Conservation (phyloP, 208 protist species). For the Leishmania martiniquensis region DNA sequence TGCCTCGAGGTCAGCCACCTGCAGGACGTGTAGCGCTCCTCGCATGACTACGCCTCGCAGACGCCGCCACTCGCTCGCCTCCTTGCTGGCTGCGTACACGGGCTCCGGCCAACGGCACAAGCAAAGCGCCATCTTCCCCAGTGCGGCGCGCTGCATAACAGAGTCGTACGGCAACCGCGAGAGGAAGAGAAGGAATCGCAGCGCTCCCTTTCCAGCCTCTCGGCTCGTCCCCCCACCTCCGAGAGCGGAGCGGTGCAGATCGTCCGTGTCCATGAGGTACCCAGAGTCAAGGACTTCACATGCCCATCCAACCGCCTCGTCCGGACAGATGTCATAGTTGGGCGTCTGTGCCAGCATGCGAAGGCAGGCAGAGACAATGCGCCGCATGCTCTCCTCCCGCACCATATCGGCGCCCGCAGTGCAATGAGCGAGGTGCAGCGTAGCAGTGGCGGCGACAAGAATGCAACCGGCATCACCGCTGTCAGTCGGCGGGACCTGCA, state of each 20-base stretch:
- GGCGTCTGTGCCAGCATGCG: slow-evolving; percentile 43
- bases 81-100: background rate
- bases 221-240: background rate
- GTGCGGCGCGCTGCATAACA: slow-evolving; percentile 14
- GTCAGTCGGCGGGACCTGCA: slow-evolving; percentile 44
- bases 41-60: slow-evolving; percentile 57
- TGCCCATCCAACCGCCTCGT: slow-evolving; percentile 30
- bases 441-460: slow-evolving; percentile 24
- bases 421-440: slow-evolving; percentile 11
- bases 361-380: slow-evolving; percentile 27
- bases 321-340: slow-evolving; percentile 54
- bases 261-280: background rate
- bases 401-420: background rate
- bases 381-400: slow-evolving; percentile 2
- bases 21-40: slow-evolving; percentile 24
- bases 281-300: slow-evolving; percentile 28
- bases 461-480: slow-evolving; percentile 41
- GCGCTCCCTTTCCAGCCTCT: background rate
- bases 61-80: slow-evolving; percentile 55
- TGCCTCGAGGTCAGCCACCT: slow-evolving; percentile 18
- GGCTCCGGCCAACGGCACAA: slow-evolving; percentile 27
- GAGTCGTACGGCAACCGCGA: slow-evolving; percentile 42
- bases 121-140: slow-evolving; percentile 17
- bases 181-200: slow-evolving; percentile 29
- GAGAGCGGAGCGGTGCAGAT: too few relatives aligned